Evolutionary conservation across 2,329 filamentous ascomycete genomes (phyloP), one percentile per base, ranked within the genome.

Genomic region (Ploettnerulaceae sp.): DNA sequence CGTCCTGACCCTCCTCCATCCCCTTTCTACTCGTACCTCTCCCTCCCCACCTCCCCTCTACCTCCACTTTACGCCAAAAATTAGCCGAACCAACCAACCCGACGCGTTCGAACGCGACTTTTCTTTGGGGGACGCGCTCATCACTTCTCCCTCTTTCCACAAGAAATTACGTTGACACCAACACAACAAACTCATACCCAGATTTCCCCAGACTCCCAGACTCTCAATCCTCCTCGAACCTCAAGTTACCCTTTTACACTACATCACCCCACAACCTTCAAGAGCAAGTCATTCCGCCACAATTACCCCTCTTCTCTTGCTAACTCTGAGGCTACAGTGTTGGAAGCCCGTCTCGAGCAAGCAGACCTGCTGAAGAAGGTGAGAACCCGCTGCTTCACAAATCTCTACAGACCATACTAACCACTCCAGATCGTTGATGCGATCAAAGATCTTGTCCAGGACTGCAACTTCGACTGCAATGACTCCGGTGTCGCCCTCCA

Each of bases 391-490:
- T 15, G 38, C 12, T 20, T 20, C 29, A 17, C 36, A 20, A 22
- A 17, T 17, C 7, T 21, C 31, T 35, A 20, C 18, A 15, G 18
- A 15, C 22, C 45, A 20, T 56, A 44, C 59, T 64, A 46, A 64
- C 39, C 12, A 41, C 33, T 52, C 22, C 58, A 95, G 89, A 88
- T 97, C 55, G 90, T 98, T 64, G 94, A 98, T 68, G 89, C 94
- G 61, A 96, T 98, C 82, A 97, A 96, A 73, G 93, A 98, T 64
- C 82, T 98, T 41, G 93, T 98, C 44, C 93, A 97, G 71, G 93
- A 98, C 74, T 98, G 93, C 83, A 98, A 98, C 74, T 98, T 98
- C 74, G 93, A 98, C 78, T 98, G 94, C 85, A 98, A 97, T 85
- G 94, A 98, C 77, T 91, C 89, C 45, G 93, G 93, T 54, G 93